phyloP scores from a whole-genome alignment of 495 filamentous ascomycete genomes.

The Ascodesmis nigricans region DNA sequence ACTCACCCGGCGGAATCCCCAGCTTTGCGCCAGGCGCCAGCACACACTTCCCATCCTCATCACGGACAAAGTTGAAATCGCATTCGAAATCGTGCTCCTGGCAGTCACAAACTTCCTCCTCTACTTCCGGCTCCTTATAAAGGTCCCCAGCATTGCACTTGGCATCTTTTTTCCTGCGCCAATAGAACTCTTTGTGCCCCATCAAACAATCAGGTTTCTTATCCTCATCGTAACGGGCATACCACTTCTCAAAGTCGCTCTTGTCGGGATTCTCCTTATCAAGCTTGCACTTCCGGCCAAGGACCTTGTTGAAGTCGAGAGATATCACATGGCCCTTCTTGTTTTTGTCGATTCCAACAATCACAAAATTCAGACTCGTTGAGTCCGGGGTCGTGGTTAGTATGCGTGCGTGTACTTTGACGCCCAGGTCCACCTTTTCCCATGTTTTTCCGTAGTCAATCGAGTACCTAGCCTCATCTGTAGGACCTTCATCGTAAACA shows the following conservation, averaged over 20 bases:
- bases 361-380: slow-evolving; percentile 68
- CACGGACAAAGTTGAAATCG: slow-evolving; percentile 62
- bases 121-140: slow-evolving; percentile 47
- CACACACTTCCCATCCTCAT: slow-evolving; percentile 40
- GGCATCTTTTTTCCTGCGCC: slow-evolving; percentile 56
- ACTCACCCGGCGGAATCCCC: slow-evolving; percentile 37
- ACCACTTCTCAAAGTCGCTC: slow-evolving; percentile 67
- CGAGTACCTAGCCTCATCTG: slow-evolving; percentile 54
- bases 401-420: slow-evolving; percentile 38
- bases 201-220: slow-evolving; percentile 72
- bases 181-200: slow-evolving; percentile 75
- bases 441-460: slow-evolving; percentile 70
- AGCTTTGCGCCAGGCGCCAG: slow-evolving; percentile 21
- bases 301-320: slow-evolving; percentile 62
- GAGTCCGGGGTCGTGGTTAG: slow-evolving; percentile 79
- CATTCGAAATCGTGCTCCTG: slow-evolving; percentile 74
- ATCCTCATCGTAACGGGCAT: slow-evolving; percentile 56
- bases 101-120: slow-evolving; percentile 54
- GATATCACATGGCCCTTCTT: slow-evolving; percentile 35
- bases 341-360: slow-evolving; percentile 35
- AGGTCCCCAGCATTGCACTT: slow-evolving; percentile 76
- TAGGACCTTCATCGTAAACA: slow-evolving; percentile 39
- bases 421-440: slow-evolving; percentile 38
- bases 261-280: slow-evolving; percentile 19
- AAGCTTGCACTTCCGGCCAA: slow-evolving; percentile 50